These are phyloP conservation scores for Fulvia fulva DNA, from an alignment of 2,329 filamentous ascomycete species.

Conservation along the genomic window DNA sequence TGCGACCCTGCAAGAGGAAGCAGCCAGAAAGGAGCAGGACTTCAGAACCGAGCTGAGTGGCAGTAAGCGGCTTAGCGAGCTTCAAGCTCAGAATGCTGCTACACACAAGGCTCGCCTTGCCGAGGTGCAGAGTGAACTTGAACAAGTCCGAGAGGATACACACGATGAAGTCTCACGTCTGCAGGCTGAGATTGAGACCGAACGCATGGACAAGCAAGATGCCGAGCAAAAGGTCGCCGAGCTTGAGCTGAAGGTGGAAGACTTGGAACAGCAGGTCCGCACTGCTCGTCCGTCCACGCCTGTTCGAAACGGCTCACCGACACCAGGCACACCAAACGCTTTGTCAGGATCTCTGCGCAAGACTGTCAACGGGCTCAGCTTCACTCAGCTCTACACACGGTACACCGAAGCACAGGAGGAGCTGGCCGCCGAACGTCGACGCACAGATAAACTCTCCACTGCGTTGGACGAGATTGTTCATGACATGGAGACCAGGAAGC, in stretches of 20 bases:
- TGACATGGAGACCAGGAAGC: constrained; percentile 78
- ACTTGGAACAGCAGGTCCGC: constrained; percentile 41
- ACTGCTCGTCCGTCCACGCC: constrained; percentile 49
- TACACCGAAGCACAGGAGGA: constrained; percentile 64
- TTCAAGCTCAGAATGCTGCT: constrained; percentile 71
- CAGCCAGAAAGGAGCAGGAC: constrained; percentile 75
- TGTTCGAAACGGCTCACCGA: constrained; percentile 38
- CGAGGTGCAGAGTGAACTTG: constrained; percentile 62
- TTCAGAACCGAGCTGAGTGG: constrained; percentile 84
- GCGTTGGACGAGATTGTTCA: constrained; percentile 82
- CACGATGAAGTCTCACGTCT: constrained; percentile 52
- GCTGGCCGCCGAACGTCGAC: constrained; percentile 68
- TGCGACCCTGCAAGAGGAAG: constrained; percentile 79
- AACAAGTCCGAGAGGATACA: constrained; percentile 64
- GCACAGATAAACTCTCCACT: constrained; percentile 67
- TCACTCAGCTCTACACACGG: constrained; percentile 62
- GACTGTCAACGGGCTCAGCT: constrained; percentile 50
- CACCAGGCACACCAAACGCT: constrained; percentile 26
- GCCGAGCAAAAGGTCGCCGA: constrained; percentile 62
- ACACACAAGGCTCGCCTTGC: constrained; percentile 67
- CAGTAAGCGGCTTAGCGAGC: constrained; percentile 72
- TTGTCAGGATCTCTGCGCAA: constrained; percentile 52
- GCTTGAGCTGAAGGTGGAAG: constrained; percentile 60
- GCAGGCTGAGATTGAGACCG: constrained; percentile 49
- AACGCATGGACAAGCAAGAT: constrained; percentile 56